Evolutionary conservation across 1,284 basidiomycete species (phyloP).

Genomic region (Ustilago loliicola): DNA sequence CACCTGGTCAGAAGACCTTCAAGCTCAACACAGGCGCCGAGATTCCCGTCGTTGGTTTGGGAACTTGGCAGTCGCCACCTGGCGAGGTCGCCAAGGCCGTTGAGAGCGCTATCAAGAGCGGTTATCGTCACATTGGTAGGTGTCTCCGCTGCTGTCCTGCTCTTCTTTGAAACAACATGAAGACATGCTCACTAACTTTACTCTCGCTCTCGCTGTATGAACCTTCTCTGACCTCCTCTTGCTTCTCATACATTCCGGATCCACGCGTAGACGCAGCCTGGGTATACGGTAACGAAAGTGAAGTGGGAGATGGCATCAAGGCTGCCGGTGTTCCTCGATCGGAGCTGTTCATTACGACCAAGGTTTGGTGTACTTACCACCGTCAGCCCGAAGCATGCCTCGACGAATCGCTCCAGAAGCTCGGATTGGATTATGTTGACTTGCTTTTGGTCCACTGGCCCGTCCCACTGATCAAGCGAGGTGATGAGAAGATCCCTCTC

Average conservation of each 20-base stretch:
- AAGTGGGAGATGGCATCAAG: slow-evolving; percentile 83
- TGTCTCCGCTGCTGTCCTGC: neutral
- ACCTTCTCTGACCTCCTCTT: neutral
- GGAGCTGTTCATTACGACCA: slow-evolving; percentile 86
- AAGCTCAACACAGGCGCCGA: slow-evolving; percentile 69
- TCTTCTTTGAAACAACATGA: neutral
- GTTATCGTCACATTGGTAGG: slow-evolving; percentile 37
- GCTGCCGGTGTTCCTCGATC: slow-evolving; percentile 80
- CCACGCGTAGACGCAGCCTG: slow-evolving; percentile 33
- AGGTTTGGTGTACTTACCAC: slow-evolving; percentile 76
- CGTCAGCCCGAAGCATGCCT: slow-evolving; percentile 76
- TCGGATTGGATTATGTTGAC: slow-evolving; percentile 84
- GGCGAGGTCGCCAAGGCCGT: slow-evolving; percentile 74
- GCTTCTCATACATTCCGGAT: neutral
- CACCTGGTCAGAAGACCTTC: slow-evolving; percentile 56
- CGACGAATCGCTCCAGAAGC: slow-evolving; percentile 79
- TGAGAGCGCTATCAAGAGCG: slow-evolving; percentile 57
- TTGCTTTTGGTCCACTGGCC: slow-evolving; percentile 73
- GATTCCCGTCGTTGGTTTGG: slow-evolving; percentile 65
- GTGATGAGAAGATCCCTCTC: slow-evolving; percentile 76
- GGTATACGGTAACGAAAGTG: slow-evolving; percentile 79
- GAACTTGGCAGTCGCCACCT: slow-evolving; percentile 56
- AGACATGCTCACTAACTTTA: neutral
- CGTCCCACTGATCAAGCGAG: slow-evolving; percentile 76
- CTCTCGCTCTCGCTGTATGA: neutral